Base-by-base conservation (phyloP, 257 asterid genomes). In the Solanum lycopersicoides region DNA sequence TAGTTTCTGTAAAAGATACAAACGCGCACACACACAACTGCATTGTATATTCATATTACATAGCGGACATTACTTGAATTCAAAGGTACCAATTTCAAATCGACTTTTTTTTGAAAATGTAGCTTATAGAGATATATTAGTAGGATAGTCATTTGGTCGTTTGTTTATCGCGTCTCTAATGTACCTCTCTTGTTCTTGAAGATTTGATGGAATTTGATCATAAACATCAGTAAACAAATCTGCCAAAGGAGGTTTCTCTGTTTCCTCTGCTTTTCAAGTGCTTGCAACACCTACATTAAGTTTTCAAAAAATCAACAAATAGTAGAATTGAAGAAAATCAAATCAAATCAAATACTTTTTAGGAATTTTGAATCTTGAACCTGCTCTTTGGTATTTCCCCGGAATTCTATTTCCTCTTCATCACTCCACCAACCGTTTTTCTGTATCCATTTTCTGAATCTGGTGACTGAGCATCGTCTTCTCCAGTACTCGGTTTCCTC, bases 401-500 rank as follows among this genome's bases (percentile, higher is more conserved):
- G 94, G 86, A 89, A 93, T 88, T 91, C 89, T 8, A 88, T 85
- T 89, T 95, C 98, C 8, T 92, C 92, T 44, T 92, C 94, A 7
- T 94, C 98, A 2, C 88, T 92, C 98, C 98, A 97, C 99, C 98
- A 96, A 18, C 95, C 93, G 13, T 91, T 93, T 68, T 89, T 88
- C 88, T 93, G 90, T 73, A 94, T 90, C 98, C 98, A 97, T 88
- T 95, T 97, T 60, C 94, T 89, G 91, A 93, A 97, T 80, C 95
- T 90, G 45, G 90, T 76, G 28, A 92, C 35, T 1, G 98, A 97
- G 89, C 82, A 91, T 87, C 90, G 87, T 3, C 91, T 93, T 91
- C 35, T 93, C 98, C 98, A 95, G 86, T 93, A 93, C 68, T 95
- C 96, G 0, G 94, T 94, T 89, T 97, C 99, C 18, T 89, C 44